Evolutionary conservation across 352 stramenopile genomes (phyloP).

Genomic region (Lagenidium sp.): DNA sequence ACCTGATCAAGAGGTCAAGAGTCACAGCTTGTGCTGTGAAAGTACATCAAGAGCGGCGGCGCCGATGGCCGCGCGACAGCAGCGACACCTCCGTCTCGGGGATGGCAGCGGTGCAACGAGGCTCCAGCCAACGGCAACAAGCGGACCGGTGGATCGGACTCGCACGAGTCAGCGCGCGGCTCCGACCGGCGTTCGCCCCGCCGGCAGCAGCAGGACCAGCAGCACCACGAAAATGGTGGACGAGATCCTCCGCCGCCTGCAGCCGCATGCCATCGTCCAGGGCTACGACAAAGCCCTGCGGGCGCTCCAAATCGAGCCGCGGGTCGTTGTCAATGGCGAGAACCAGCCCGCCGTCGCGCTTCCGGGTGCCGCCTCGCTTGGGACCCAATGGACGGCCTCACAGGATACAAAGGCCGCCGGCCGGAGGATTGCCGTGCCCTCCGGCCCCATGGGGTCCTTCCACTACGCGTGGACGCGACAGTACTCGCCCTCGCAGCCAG

Average conservation of each 20-base stretch:
- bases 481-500: background rate
- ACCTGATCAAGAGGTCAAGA: too few relatives aligned
- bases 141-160: too few relatives aligned
- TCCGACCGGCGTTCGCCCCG: too few relatives aligned
- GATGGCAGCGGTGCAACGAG: too few relatives aligned
- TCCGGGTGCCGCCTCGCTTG: background rate
- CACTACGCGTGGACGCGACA: conserved; percentile 9
- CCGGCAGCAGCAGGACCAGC: background rate
- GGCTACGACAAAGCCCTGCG: conserved; percentile 33
- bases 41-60: too few relatives aligned
- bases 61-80: too few relatives aligned
- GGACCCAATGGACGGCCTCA: background rate
- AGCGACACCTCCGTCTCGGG: too few relatives aligned
- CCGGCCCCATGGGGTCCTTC: conserved; percentile 1
- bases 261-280: conserved; percentile 46
- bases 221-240: conserved; percentile 26
- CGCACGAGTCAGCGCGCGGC: too few relatives aligned
- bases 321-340: conserved; percentile 31
- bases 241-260: conserved; percentile 36
- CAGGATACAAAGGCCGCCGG: conserved; percentile 3
- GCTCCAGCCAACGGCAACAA: too few relatives aligned
- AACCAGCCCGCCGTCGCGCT: too few relatives aligned
- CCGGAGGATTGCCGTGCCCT: conserved; percentile 1
- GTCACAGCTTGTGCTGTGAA: too few relatives aligned
- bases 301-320: conserved; percentile 18